Conservation (phyloP, 129 eudicot genomes). For the Flaveria ramosissima region DNA sequence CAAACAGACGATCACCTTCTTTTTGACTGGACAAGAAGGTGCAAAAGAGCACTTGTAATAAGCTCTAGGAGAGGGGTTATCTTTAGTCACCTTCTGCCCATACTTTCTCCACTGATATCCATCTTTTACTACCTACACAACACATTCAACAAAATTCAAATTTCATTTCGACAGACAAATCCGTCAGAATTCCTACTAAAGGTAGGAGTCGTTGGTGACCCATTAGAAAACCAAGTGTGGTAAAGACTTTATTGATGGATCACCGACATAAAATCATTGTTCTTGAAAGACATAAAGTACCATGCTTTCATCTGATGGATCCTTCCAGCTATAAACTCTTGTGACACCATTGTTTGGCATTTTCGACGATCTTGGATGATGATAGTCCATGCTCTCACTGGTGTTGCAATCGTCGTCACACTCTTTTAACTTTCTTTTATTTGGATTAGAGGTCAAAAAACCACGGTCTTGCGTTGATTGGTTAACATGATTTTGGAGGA, state of each 20-base stretch:
- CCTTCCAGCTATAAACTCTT: constrained; percentile 41
- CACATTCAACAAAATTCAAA: neutral
- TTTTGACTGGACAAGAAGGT: constrained; percentile 76
- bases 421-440: constrained; percentile 40
- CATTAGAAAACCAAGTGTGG: no score
- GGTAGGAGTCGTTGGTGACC: no score
- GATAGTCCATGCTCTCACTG: neutral
- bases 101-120: constrained; percentile 88
- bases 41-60: constrained; percentile 70
- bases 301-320: constrained; percentile 57
- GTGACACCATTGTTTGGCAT: neutral
- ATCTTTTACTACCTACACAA: constrained; percentile 62
- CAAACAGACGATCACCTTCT: constrained; percentile 47
- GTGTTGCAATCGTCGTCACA: constrained; percentile 18
- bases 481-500: constrained; percentile 33
- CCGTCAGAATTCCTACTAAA: no score
- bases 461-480: constrained; percentile 23
- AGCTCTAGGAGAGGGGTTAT: constrained; percentile 90
- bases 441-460: neutral
- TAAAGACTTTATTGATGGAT: no score
- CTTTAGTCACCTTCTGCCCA: constrained; percentile 86
- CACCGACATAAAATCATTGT: no score
- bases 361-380: constrained; percentile 16
- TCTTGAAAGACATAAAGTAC: constrained; percentile 28
- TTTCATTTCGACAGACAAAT: neutral